Base-by-base conservation (phyloP, 306 rosid species). In the Adenanthera pavonina region DNA sequence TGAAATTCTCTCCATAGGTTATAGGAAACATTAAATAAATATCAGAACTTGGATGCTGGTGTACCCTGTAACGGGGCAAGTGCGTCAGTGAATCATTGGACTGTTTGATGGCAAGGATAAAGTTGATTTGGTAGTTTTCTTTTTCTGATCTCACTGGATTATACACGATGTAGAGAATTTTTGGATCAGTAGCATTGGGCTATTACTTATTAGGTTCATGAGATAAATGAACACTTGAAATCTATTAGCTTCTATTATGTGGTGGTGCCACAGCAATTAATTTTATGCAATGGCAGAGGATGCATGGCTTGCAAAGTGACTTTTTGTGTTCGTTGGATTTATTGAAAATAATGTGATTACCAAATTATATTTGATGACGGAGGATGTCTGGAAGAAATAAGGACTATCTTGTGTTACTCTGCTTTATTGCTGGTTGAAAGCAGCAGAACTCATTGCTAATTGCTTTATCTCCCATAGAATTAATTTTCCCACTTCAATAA, bases 281-380 rank as follows among this genome's bases (percentile, higher is more conserved):
- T 43, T 76, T 53, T 60, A 60, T 75, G 35, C 25, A 59, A 67
- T 41, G 16, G 7, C 34, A 8, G 71, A 65, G 47, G 41, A 65
- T 65, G 47, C 6, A 25, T 36, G 20, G 30, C 17, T 5, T 35
- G 3, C 69, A 62, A 44, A 64, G 40, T 6, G 20, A 34, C 25
- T 64, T 64, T 64, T 64, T 15, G n/a, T 9, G 20, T 19, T 72
- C 8, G 4, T 52, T 52, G 20, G 35, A 72, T 72, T 51, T 72
- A 16, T 52, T 35, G 14, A 30, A 9, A 25, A 57, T 57, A 20
- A 7, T 34, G 70, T 15, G 25, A 35, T 47, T 17, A 43, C 17
- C 33, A 75, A 59, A 43, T 59, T 60, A 15, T 30, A 75, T 43
- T 14, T 15, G 49, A 38, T 14, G 57, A 20, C 8, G 57, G 56